Percentiles rank a stretch among this genome's conserved stretches.
These are phyloP conservation scores for Talaromyces piceae DNA, from an alignment of 2,329 filamentous ascomycete genomes.

Conservation along the genomic window DNA sequence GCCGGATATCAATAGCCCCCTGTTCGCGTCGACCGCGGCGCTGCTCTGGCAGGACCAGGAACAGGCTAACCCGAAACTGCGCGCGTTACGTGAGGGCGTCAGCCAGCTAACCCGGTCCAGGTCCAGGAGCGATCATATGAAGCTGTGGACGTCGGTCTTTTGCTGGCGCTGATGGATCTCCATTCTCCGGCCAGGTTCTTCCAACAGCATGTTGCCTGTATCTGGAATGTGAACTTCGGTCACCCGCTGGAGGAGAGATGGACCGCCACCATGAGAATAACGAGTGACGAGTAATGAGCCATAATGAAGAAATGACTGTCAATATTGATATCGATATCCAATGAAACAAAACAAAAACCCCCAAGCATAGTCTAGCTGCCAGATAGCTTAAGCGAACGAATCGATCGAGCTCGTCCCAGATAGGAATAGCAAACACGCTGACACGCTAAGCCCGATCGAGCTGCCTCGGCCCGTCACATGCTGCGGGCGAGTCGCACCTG, in stretches of 20 bases:
- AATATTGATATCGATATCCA: too few species aligned
- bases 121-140: slow-evolving; percentile 28
- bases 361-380: too few species aligned
- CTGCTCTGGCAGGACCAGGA: slow-evolving; percentile 12
- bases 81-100: slow-evolving; percentile 15
- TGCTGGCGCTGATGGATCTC: slow-evolving; percentile 18
- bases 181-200: background rate
- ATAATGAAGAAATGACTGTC: too few species aligned
- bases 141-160: slow-evolving; percentile 20
- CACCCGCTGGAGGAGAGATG: too few species aligned
- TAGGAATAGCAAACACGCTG: background rate
- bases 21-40: slow-evolving; percentile 6
- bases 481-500: background rate
- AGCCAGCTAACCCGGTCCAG: slow-evolving; percentile 6
- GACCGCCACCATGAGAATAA: too few species aligned
- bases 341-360: too few species aligned
- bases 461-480: slow-evolving; percentile 2
- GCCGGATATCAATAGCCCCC: background rate
- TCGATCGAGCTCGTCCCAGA: too few species aligned
- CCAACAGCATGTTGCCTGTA: too few species aligned
- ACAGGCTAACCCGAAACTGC: slow-evolving; percentile 17
- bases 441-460: background rate
- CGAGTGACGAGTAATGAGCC: too few species aligned
- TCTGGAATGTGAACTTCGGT: too few species aligned
- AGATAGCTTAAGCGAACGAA: too few species aligned